Evolutionary conservation across 257 asterid species (phyloP), one percentile per base, ranked within the genome.

Genomic region (Osmanthus fragrans): DNA sequence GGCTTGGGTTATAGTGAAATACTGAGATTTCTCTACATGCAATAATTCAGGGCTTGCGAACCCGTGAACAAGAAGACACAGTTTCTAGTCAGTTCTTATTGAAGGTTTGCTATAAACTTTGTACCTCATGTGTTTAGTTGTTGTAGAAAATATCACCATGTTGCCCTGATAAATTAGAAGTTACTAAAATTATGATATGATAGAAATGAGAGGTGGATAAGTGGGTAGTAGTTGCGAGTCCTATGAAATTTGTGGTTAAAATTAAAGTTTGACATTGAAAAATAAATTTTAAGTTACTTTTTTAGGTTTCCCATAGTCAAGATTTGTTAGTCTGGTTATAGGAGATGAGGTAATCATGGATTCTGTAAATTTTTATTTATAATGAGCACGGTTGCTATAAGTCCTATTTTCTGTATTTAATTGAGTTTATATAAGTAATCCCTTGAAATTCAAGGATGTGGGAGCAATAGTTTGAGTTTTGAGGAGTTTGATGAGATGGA

Each of bases 21-120:
- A 72, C 45, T 75, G 21, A 30, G 45, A 58, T 83, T 78, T 45
- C 70, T 73, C 68, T 10, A 42, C 73, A 67, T 76, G 40, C 71
- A 76, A 51, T 54, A 34, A 80, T 80, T 84, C 82, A 93, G 99
- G 99, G 96, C 56, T 69, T 87, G 84, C 90, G 99, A 81, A 89
- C 93, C 71, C 96, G 98, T 77, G 97, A 95, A 87, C 87, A 90
- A 83, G 99, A 95, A 87, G 99, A 93, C 77, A 83, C 76, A 70
- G 93, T 95, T 78, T 91, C 98, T 70, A 95, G 99, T 87, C 96
- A 87, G 89, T 84, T 79, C 82, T 81, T 95, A 84, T 81, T 91
- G 86, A 90, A 93, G 97, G 99, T 95, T 79, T 70, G 78, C 51
- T 19, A 56, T 68, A 49, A 11, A 9, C 66, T 9, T 73, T 71